These are phyloP conservation scores for Chrysosporium keratinophilum DNA, from an alignment of 2,329 filamentous ascomycete genomes.

Conservation along the genomic window DNA sequence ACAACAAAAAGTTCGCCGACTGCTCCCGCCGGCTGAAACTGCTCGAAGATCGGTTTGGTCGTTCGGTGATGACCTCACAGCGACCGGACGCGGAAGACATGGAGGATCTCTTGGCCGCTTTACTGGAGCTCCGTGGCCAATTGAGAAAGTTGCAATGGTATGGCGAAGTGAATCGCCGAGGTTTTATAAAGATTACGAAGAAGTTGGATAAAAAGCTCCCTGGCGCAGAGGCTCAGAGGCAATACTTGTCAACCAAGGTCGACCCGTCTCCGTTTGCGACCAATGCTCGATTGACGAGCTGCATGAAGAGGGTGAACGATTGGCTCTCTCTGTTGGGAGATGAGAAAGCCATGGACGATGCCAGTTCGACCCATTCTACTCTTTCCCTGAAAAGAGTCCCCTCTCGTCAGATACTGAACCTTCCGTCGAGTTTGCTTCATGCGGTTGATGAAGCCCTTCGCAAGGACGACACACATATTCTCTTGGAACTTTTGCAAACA, in stretches of 20 bases:
- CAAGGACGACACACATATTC: slow-evolving; percentile 33
- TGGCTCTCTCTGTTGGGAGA: slow-evolving; percentile 80
- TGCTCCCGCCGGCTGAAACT: slow-evolving; percentile 73
- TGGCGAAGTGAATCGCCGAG: slow-evolving; percentile 86
- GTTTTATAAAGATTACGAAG: slow-evolving; percentile 97
- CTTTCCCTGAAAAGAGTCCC: slow-evolving; percentile 66
- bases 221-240: slow-evolving; percentile 63
- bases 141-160: slow-evolving; percentile 94
- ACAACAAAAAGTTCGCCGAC: slow-evolving; percentile 89
- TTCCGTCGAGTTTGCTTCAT: slow-evolving; percentile 49
- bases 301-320: slow-evolving; percentile 66
- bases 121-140: slow-evolving; percentile 79
- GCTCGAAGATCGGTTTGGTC: slow-evolving; percentile 77
- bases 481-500: slow-evolving; percentile 46
- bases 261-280: slow-evolving; percentile 81
- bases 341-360: slow-evolving; percentile 64
- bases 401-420: slow-evolving; percentile 61
- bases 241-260: slow-evolving; percentile 83
- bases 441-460: slow-evolving; percentile 34
- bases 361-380: slow-evolving; percentile 56
- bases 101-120: slow-evolving; percentile 79
- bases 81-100: slow-evolving; percentile 77
- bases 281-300: slow-evolving; percentile 49
- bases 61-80: slow-evolving; percentile 56
- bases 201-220: slow-evolving; percentile 94